Evolutionary conservation across 345 rosid genomes (phyloP).

Genomic region (Durio zibethinus): DNA sequence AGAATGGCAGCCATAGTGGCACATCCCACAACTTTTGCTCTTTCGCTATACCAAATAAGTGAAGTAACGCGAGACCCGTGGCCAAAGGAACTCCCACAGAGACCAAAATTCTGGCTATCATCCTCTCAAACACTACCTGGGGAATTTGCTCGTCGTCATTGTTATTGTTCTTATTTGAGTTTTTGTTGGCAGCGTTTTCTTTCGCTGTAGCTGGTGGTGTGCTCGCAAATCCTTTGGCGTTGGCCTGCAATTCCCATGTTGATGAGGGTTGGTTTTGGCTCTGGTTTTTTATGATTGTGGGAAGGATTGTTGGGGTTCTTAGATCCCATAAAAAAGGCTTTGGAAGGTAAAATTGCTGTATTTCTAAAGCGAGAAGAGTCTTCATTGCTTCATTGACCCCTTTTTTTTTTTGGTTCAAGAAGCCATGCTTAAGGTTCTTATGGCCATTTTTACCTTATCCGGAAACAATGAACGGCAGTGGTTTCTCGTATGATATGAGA

Average conservation of each 20-base stretch:
- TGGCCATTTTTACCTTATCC: neutral
- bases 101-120: constrained; percentile 36
- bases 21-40: neutral
- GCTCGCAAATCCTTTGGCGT: constrained; percentile 42
- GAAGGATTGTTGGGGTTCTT: constrained; percentile 6
- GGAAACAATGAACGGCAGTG: neutral
- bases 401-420: neutral
- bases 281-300: constrained; percentile 7
- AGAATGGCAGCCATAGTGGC: neutral
- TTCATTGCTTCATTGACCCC: constrained; percentile 27
- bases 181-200: constrained; percentile 8
- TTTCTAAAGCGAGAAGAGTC: constrained; percentile 32
- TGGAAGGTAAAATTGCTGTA: constrained; percentile 24
- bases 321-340: constrained; percentile 18
- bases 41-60: neutral
- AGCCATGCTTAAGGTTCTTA: neutral
- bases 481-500: neutral
- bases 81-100: neutral
- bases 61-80: neutral
- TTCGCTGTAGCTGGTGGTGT: constrained; percentile 3
- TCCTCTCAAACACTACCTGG: constrained; percentile 43
- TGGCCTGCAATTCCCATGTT: constrained; percentile 33
- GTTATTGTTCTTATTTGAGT: constrained; percentile 8
- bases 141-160: constrained; percentile 46
- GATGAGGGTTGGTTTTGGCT: constrained; percentile 8